Percentiles rank a stretch among this genome's conserved stretches.
These are phyloP conservation scores for Myrmaecium sp. DNA, from an alignment of 2,329 filamentous ascomycete species.

Conservation along the genomic window DNA sequence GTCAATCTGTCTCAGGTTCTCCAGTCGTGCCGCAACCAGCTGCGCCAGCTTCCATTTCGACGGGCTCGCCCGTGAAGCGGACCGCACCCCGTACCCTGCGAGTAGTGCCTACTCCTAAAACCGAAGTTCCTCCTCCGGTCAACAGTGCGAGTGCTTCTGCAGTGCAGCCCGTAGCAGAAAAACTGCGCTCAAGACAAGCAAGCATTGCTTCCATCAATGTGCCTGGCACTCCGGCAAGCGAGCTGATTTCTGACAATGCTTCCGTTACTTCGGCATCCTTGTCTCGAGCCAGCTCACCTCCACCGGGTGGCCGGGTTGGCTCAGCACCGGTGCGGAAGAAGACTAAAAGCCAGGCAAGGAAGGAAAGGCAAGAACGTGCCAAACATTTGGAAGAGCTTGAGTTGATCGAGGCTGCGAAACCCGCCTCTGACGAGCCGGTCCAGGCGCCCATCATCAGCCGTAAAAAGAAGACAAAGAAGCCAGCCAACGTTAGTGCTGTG, in stretches of 20 bases:
- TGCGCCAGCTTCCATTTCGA: slow-evolving; percentile 32
- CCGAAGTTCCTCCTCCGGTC: slow-evolving; percentile 34
- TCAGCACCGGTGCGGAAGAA: slow-evolving; percentile 50
- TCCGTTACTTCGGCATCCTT: slow-evolving; percentile 57
- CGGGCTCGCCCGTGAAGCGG: slow-evolving; percentile 25
- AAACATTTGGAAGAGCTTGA: slow-evolving; percentile 47
- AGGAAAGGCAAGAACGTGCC: slow-evolving; percentile 47
- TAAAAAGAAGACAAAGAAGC: slow-evolving; percentile 74
- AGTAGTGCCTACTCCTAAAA: slow-evolving; percentile 50
- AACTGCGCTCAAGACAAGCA: slow-evolving; percentile 32
- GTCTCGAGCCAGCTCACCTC: slow-evolving; percentile 52
- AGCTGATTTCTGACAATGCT: slow-evolving; percentile 59
- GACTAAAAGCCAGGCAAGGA: slow-evolving; percentile 65
- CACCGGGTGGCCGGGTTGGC: slow-evolving; percentile 43
- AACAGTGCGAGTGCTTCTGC: slow-evolving; percentile 14
- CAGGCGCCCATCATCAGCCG: slow-evolving; percentile 58
- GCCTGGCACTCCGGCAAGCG: slow-evolving; percentile 58
- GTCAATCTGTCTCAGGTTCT: slow-evolving; percentile 5
- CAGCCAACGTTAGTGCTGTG: slow-evolving; percentile 13
- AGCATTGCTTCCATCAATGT: slow-evolving; percentile 41
- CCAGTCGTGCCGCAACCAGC: slow-evolving; percentile 23
- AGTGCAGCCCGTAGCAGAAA: slow-evolving; percentile 18
- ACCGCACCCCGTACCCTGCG: slow-evolving; percentile 46
- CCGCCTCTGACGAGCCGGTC: slow-evolving; percentile 13
- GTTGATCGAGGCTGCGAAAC: slow-evolving; percentile 5